Evolutionary conservation across 2,329 filamentous ascomycete genomes (phyloP).

Genomic region (Rhexocercosporidium sp.): DNA sequence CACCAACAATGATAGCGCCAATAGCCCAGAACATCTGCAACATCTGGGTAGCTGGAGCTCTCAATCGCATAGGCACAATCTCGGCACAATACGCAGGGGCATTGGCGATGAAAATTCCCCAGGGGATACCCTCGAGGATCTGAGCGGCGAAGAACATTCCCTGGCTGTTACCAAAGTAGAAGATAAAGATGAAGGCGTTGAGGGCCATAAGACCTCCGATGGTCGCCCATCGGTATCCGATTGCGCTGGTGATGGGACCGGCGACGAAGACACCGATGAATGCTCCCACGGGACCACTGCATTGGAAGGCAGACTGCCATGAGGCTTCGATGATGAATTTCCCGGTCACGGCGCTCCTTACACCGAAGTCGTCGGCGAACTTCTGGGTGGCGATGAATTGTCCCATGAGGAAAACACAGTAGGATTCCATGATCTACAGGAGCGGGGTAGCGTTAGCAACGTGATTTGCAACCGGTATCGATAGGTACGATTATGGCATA

Average conservation of each 20-base stretch:
- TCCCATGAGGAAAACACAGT: constrained; percentile 65
- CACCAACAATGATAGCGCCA: constrained; percentile 64
- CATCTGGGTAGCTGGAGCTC: constrained; percentile 64
- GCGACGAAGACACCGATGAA: constrained; percentile 64
- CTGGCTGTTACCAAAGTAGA: constrained; percentile 49
- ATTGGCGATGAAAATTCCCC: constrained; percentile 71
- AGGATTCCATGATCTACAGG: constrained; percentile 65
- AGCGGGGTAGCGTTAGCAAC: constrained; percentile 13
- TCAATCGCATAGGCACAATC: constrained; percentile 62
- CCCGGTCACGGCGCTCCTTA: constrained; percentile 39
- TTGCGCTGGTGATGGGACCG: constrained; percentile 60
- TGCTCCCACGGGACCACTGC: constrained; percentile 62
- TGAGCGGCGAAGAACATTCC: constrained; percentile 57
- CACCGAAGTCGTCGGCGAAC: constrained; percentile 56
- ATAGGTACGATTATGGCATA: no score
- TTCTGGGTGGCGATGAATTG: constrained; percentile 59
- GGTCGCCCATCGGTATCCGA: constrained; percentile 66
- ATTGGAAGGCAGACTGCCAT: constrained; percentile 64
- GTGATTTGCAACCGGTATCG: no score
- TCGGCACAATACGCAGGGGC: constrained; percentile 67
- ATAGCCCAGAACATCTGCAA: constrained; percentile 71
- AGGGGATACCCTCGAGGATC: constrained; percentile 65
- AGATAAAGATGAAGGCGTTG: constrained; percentile 51
- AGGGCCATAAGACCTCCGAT: constrained; percentile 58
- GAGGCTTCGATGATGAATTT: constrained; percentile 51